Conservation (phyloP, 1,284 basidiomycete species). For the Apiotrichum akiyoshidainum region DNA sequence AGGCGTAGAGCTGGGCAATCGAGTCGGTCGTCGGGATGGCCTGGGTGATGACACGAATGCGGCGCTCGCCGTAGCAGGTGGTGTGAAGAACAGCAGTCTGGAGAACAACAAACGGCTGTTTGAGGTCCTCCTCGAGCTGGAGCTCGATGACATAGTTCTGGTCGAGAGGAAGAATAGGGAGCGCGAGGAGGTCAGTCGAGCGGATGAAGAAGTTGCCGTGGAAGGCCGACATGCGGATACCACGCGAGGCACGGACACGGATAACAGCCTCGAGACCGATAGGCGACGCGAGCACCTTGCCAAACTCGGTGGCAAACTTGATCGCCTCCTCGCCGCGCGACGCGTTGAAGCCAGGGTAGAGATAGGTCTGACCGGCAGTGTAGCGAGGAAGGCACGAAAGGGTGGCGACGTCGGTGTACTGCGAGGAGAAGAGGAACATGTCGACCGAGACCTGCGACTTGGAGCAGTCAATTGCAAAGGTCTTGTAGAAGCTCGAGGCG, state of each 20-base stretch:
- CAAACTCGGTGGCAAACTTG: conserved; percentile 97
- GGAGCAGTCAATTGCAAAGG: conserved; percentile 97
- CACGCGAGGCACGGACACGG: conserved; percentile 91
- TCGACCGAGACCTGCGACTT: conserved; percentile 96
- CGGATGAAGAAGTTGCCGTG: conserved; percentile 99
- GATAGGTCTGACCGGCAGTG: conserved; percentile 96
- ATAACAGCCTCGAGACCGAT: conserved; percentile 97
- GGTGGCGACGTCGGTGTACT: conserved; percentile 93
- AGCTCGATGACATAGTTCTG: conserved; percentile 97
- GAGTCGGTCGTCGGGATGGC: conserved; percentile 90
- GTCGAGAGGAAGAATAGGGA: conserved; percentile 94
- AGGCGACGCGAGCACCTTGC: conserved; percentile 85
- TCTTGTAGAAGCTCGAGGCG: conserved; percentile 94
- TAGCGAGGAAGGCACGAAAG: conserved; percentile 80
- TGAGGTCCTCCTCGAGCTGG: conserved; percentile 94
- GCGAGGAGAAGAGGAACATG: conserved; percentile 95
- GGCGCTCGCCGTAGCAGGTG: conserved; percentile 89
- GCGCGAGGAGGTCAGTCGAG: conserved; percentile 92
- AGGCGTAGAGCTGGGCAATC: conserved; percentile 89
- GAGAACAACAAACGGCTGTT: conserved; percentile 87
- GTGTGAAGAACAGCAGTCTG: conserved; percentile 96
- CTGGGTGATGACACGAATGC: conserved; percentile 91
- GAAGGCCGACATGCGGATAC: conserved; percentile 94
- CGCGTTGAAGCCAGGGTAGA: conserved; percentile 98
- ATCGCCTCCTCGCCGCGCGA: conserved; percentile 88